Conservation (phyloP, 352 stramenopile species). For the Thalassiosira oceanica region DNA sequence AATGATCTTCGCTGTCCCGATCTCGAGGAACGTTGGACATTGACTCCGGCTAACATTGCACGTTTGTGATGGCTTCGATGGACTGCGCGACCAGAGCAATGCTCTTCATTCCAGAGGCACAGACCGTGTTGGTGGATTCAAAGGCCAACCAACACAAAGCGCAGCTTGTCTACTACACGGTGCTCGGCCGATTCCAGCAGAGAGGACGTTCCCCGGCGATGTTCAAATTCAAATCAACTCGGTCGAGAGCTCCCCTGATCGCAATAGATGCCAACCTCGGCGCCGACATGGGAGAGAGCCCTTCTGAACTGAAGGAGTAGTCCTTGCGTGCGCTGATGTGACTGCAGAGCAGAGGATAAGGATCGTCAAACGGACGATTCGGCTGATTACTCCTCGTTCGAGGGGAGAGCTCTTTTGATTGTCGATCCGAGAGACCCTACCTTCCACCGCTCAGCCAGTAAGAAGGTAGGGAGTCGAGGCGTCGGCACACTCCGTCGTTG, state of each 20-base stretch:
- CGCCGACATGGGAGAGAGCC: slow-evolving; percentile 85
- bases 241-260: slow-evolving; percentile 85
- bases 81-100: slow-evolving; percentile 84
- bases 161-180: slow-evolving; percentile 91
- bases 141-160: slow-evolving; percentile 83
- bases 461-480: no score
- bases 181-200: slow-evolving; percentile 93
- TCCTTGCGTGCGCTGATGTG: no score
- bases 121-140: slow-evolving; percentile 97
- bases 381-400: no score
- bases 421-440: no score
- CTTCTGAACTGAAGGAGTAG: slow-evolving; percentile 95
- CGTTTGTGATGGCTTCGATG: slow-evolving; percentile 44
- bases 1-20: slow-evolving; percentile 87
- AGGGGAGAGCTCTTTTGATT: no score
- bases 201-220: slow-evolving; percentile 97
- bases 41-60: slow-evolving; percentile 79
- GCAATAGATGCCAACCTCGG: slow-evolving; percentile 91
- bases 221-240: slow-evolving; percentile 19
- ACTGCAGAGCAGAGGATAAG: no score
- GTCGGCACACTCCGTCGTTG: no score
- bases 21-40: slow-evolving; percentile 96
- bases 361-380: no score
- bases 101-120: slow-evolving; percentile 83
- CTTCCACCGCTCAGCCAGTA: no score